Conservation (phyloP, 345 rosid species). For the Kernera saxatilis region DNA sequence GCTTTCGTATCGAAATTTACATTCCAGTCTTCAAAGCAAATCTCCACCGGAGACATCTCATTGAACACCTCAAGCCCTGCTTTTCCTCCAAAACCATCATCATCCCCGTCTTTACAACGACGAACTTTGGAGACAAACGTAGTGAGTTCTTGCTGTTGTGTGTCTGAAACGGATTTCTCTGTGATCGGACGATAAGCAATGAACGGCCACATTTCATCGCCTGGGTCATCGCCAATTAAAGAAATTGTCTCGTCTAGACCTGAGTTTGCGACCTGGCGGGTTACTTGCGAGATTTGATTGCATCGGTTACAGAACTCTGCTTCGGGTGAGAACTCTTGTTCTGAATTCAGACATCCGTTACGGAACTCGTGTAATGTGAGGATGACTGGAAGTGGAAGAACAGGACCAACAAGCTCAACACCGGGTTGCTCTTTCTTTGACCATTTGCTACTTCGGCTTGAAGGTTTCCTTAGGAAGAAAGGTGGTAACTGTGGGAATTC, state of each 20-base stretch:
- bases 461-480: constrained; percentile 49
- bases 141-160: constrained; percentile 16
- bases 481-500: constrained; percentile 60
- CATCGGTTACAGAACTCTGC: constrained; percentile 34
- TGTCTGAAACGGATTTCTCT: constrained; percentile 5
- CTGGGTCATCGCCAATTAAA: constrained; percentile 30
- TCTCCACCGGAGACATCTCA: constrained; percentile 49
- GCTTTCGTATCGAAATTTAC: constrained; percentile 28
- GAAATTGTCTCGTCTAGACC: constrained; percentile 19
- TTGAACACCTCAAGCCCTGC: constrained; percentile 38
- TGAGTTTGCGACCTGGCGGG: constrained; percentile 32
- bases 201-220: constrained; percentile 39
- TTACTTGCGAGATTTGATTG: constrained; percentile 47
- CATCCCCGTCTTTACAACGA: constrained; percentile 8
- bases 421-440: constrained; percentile 36
- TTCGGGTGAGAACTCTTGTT: constrained; percentile 40
- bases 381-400: constrained; percentile 55
- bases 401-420: constrained; percentile 56
- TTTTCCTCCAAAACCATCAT: not conserved
- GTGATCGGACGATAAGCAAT: constrained; percentile 37
- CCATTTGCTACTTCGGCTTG: constrained; percentile 53
- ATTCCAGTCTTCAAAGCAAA: constrained; percentile 36
- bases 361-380: constrained; percentile 39
- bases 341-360: constrained; percentile 38
- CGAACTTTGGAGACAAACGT: constrained; percentile 42